phyloP scores from a whole-genome alignment of 345 rosid genomes.

The thale cress (Arabidopsis thaliana) region TAIR10.1 NC_003070.9:10213001-10213500 shows the following conservation, averaged over 20 bases:
- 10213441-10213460: constrained; percentile 10
- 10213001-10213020: too few species aligned
- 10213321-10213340: neutral
- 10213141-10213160: neutral
- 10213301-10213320: neutral
- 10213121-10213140: neutral
- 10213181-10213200: neutral
- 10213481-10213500: neutral
- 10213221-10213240: neutral
- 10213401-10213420: constrained; percentile 11
- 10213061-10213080: too few species aligned
- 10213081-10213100: too few species aligned
- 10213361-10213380: constrained; percentile 14
- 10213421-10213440: constrained; percentile 17
- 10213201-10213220: constrained; percentile 20
- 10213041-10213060: too few species aligned
- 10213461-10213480: constrained; percentile 5
- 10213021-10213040: too few species aligned
- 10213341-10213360: constrained; percentile 14
- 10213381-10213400: constrained; percentile 20
- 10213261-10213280: neutral
- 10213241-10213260: neutral
- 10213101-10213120: too few species aligned
- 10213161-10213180: neutral
- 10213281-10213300: neutral